A percentile compares a stretch with the other conserved stretches of the same genome.
Conservation (phyloP, 73 alveolate genomes). For the Symbiodinium natans region DNA sequence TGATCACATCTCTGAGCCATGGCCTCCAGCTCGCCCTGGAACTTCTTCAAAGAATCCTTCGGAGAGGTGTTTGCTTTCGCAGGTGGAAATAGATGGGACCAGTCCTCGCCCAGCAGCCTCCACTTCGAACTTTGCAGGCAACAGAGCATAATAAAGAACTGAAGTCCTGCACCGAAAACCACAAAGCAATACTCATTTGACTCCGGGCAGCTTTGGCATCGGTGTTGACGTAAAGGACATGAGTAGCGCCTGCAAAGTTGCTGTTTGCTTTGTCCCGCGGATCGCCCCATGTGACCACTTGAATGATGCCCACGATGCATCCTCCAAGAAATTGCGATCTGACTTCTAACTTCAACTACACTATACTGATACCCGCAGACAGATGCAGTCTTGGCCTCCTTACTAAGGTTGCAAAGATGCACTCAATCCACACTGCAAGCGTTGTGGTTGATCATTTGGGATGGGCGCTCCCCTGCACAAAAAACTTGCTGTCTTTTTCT, state of each 20-base stretch:
- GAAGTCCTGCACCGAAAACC: not conserved
- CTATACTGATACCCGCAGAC: too few species aligned
- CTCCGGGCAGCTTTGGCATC: conserved; percentile 45
- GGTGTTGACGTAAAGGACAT: conserved; percentile 80
- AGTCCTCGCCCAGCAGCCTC: conserved; percentile 21
- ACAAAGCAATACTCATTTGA: not conserved
- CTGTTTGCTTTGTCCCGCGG: not conserved
- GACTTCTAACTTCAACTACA: too few species aligned
- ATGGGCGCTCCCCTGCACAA: too few species aligned
- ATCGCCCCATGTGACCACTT: conserved; percentile 40
- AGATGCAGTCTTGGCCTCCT: too few species aligned
- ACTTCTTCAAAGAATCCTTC: conserved; percentile 17
- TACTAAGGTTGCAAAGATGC: too few species aligned
- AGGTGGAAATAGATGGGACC: not conserved
- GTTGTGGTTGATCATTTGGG: too few species aligned
- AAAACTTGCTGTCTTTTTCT: too few species aligned
- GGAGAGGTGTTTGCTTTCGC: not conserved
- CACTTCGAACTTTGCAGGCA: too few species aligned
- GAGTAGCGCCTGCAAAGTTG: conserved; percentile 38
- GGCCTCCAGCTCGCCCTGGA: not conserved
- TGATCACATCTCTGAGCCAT: conserved; percentile 46
- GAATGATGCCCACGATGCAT: conserved; percentile 74
- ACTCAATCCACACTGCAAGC: too few species aligned
- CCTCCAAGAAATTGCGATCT: too few species aligned
- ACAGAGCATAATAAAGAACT: not conserved